Evolutionary conservation across 108 stramenopile genomes (phyloP).

Genomic region (Fragilaria radians): DNA sequence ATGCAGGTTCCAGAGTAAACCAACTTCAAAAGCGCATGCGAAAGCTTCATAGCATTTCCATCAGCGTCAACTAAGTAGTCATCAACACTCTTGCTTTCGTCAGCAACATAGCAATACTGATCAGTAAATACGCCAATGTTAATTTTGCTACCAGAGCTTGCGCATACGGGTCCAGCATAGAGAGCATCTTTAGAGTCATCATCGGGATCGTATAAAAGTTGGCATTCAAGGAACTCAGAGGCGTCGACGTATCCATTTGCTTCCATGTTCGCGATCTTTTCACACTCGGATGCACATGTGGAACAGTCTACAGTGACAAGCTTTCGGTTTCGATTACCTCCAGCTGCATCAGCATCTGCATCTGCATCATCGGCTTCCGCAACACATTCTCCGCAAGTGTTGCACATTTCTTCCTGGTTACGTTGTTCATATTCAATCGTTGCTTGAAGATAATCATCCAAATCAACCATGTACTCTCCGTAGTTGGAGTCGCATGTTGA

Average conservation of each 20-base stretch:
- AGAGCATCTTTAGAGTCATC: constrained; percentile 48
- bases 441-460: constrained; percentile 37
- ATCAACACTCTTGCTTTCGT: constrained; percentile 57
- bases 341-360: neutral
- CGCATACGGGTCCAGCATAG: constrained; percentile 73
- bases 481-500: constrained; percentile 69
- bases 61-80: constrained; percentile 56
- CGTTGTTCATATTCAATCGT: constrained; percentile 24
- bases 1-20: constrained; percentile 61
- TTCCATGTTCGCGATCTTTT: constrained; percentile 90
- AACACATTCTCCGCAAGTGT: constrained; percentile 29
- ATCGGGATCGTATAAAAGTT: constrained; percentile 50
- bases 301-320: constrained; percentile 36
- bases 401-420: constrained; percentile 35
- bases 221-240: constrained; percentile 65
- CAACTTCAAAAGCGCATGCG: constrained; percentile 76
- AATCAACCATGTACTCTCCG: constrained; percentile 70
- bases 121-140: constrained; percentile 85
- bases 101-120: constrained; percentile 50
- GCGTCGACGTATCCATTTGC: constrained; percentile 83
- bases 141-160: constrained; percentile 63
- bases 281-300: constrained; percentile 68
- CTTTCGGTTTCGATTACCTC: neutral
- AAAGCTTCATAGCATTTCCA: constrained; percentile 49
- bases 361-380: constrained; percentile 1